Percentiles rank a stretch among this genome's conserved stretches.
These are phyloP conservation scores for Rhynchospora tenuis DNA, from an alignment of 176 grass and related monocot species.

Conservation along the genomic window DNA sequence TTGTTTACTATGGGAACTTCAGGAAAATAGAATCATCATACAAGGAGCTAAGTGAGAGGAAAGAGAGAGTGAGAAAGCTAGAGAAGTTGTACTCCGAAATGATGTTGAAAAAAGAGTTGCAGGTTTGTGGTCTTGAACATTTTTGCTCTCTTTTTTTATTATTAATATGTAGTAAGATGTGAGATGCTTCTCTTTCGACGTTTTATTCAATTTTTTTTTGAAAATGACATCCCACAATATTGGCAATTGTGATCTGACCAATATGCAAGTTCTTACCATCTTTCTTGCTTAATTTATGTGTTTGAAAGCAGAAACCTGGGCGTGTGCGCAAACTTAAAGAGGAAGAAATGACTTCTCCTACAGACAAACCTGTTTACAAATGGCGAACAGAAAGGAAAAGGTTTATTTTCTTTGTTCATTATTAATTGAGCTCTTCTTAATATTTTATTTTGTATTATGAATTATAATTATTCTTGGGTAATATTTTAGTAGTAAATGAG, in stretches of 20 bases:
- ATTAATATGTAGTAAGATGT: background rate
- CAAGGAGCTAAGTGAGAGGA: conserved; percentile 77
- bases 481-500: background rate
- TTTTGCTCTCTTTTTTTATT: conserved; percentile 15
- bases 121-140: conserved; percentile 36
- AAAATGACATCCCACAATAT: background rate
- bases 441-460: background rate
- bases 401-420: conserved; percentile 17
- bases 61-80: conserved; percentile 56
- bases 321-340: conserved; percentile 71
- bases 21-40: conserved; percentile 70
- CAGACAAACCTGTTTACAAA: conserved; percentile 63
- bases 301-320: conserved; percentile 63
- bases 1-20: background rate
- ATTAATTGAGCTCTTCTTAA: background rate
- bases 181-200: background rate
- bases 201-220: background rate
- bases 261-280: background rate
- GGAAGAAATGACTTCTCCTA: conserved; percentile 47
- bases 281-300: background rate
- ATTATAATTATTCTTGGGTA: background rate
- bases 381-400: conserved; percentile 77
- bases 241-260: background rate
- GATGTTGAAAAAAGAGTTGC: conserved; percentile 84
- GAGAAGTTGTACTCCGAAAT: conserved; percentile 83